Base-by-base conservation (phyloP, 2,329 filamentous ascomycete genomes). In the Herpotrichia juniperi region DNA sequence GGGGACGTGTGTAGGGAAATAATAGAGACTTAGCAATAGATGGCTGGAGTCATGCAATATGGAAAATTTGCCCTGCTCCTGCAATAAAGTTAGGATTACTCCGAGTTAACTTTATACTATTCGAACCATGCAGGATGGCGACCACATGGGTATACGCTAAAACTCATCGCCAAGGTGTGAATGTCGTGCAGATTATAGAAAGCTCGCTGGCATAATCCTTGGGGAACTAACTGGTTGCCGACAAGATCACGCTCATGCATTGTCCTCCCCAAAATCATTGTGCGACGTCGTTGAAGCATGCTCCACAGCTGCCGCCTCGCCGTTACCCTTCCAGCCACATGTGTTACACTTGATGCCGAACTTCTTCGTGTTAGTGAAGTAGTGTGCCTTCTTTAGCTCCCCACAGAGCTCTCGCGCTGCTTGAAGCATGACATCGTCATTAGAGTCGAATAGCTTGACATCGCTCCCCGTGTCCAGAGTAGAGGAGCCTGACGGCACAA, bases 321-420 rank as follows among this genome's bases (percentile, higher is more conserved):
- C 90, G 50, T 84, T 84, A 0, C 89, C 86, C 16, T 86, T 81
- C 80, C 84, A 85, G 2, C 83, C 81, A 66, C 90, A 93, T 2
- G 81, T 78, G 58, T 92, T 91, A 72, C 93, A 97, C 64, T 81
- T 85, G 52, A 97, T 83, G 31, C 84, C 80, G 67, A 97, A 91
- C 0, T 87, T 87, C 19, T 89, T 84, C 0, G 91, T 96, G 70
- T 97, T 91, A 0, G 93, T 97, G 64, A 86, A 97, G 70, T 97
- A 97, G 69, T 96, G 85, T 52, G 82, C 86, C 46, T 84, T 81
- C 59, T 87, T 82, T 32, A 97, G 78, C 54, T 88, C 69, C 34
- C 64, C 73, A 54, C 79, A 81, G n/a, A 82, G 67, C 55, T 80
- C 69, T 40, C 72, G 63, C 0, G 93, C 87, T 53, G 83, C 87